Conservation (phyloP, 441 rosid genomes). For the Gossypium lobatum region DNA sequence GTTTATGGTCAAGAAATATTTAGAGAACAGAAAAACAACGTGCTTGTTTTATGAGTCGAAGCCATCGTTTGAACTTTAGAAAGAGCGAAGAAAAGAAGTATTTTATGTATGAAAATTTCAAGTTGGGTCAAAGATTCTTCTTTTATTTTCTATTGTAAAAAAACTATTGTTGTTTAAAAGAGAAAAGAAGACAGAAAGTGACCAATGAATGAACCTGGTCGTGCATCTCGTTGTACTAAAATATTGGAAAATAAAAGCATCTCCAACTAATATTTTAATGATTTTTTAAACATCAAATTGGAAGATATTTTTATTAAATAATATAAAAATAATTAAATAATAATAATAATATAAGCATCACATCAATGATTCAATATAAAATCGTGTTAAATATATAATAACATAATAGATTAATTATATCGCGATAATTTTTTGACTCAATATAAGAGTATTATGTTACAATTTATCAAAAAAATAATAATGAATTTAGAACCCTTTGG, state of each 20-base stretch:
- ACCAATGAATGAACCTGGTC: not conserved
- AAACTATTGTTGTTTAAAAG: not conserved
- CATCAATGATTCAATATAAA: no score
- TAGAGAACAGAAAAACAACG: not conserved
- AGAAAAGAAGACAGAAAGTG: not conserved
- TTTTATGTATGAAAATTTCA: no score
- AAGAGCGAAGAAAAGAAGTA: no score
- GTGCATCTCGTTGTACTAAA: not conserved
- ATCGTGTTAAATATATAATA: no score
- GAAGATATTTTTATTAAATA: not conserved
- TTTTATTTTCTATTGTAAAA: not conserved
- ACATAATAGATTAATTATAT: no score
- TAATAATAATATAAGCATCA: not conserved
- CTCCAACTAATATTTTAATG: not conserved
- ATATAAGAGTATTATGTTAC: no score
- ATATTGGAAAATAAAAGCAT: not conserved
- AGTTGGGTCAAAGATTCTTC: not conserved
- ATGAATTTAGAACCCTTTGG: no score
- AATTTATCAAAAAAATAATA: no score
- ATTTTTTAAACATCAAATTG: not conserved
- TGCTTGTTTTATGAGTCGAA: not conserved
- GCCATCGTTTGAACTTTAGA: no score
- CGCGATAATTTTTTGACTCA: no score
- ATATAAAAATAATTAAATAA: not conserved
- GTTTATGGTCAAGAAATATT: no score